Evolutionary conservation across 805 yeast genomes (phyloP), one percentile per base, ranked within the genome.

Genomic region (Saturnispora zaruensis): DNA sequence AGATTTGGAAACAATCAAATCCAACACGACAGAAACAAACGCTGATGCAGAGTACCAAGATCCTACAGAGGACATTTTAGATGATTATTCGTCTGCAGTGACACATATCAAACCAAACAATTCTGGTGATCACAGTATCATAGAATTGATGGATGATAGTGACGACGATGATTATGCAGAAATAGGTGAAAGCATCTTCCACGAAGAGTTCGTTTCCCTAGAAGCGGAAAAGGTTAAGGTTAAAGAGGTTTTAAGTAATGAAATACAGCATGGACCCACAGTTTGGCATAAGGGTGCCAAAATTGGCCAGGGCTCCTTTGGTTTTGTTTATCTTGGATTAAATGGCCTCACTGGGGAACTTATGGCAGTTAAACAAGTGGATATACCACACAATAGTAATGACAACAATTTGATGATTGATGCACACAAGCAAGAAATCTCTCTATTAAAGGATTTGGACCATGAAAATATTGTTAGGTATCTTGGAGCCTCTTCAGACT

Each of bases 341-440:
- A 87, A 90, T 62, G 85, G 96, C 1, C 67, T 83, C 32, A 89
- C 96, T 0, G 99, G 99, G 41, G 98, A 89, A 62, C 72, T 93
- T 46, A 87, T 91, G 96, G 99, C 98, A 1, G 96, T 93, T 18
- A 93, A 93, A 62, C 96, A 90, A 64, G 96, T 93, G 1, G 84
- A 83, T 44, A 63, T 90, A 1, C 40, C 40, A 18, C 23, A 85
- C 1, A 58, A 59, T 53, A 43, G 67, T 41, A 50, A 70, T 48
- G 54, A 70, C 43, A 61, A 63, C 53, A 58, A 45, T 46, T 55
- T 49, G 44, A 82, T 89, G 84, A 77, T 86, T 14, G 88, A 84
- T 54, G 95, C 96, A 0, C 66, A 88, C 52, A 87, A 85, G 58
- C 81, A 81, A 57, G 97, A 89, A 66, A 87, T 91, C 80, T 70